Percentiles rank a stretch among this genome's conserved stretches.
Evolutionary conservation across 495 filamentous ascomycete genomes (phyloP).

Genomic region (Aeminium ludgeri): DNA sequence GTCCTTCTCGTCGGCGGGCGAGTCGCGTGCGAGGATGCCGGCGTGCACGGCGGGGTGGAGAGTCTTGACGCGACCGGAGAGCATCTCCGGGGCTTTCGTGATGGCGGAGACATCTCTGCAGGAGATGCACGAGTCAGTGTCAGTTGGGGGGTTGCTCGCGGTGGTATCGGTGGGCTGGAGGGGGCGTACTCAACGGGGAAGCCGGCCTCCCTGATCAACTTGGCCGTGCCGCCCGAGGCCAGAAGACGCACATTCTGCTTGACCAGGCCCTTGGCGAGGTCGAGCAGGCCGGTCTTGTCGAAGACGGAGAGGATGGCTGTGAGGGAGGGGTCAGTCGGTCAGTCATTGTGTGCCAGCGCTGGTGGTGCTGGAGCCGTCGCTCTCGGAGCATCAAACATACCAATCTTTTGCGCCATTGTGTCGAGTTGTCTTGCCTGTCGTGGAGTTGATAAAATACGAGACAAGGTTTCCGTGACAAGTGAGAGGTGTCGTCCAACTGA

Average conservation of each 20-base stretch:
- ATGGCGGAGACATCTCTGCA: slow-evolving; percentile 85
- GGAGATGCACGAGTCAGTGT: not conserved
- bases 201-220: slow-evolving; percentile 85
- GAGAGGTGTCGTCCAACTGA: too few species aligned
- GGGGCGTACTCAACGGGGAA: slow-evolving; percentile 69
- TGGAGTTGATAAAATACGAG: not conserved
- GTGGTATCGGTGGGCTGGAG: not conserved
- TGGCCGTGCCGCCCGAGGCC: slow-evolving; percentile 84
- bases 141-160: not conserved
- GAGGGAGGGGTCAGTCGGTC: not conserved
- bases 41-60: slow-evolving; percentile 83
- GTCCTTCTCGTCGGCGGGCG: slow-evolving; percentile 87
- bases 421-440: not conserved
- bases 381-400: not conserved
- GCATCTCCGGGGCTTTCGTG: slow-evolving; percentile 97
- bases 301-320: slow-evolving; percentile 94
- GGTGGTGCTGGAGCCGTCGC: not conserved
- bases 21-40: slow-evolving; percentile 79
- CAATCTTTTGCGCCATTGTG: slow-evolving; percentile 13
- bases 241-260: slow-evolving; percentile 83
- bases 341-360: too few species aligned
- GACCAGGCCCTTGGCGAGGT: slow-evolving; percentile 85
- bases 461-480: not conserved
- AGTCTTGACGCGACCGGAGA: slow-evolving; percentile 90
- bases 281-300: slow-evolving; percentile 92